Evolutionary conservation across 2,329 filamentous ascomycete genomes (phyloP), one percentile per base, ranked within the genome.

Genomic region (Colletotrichum kahawae): DNA sequence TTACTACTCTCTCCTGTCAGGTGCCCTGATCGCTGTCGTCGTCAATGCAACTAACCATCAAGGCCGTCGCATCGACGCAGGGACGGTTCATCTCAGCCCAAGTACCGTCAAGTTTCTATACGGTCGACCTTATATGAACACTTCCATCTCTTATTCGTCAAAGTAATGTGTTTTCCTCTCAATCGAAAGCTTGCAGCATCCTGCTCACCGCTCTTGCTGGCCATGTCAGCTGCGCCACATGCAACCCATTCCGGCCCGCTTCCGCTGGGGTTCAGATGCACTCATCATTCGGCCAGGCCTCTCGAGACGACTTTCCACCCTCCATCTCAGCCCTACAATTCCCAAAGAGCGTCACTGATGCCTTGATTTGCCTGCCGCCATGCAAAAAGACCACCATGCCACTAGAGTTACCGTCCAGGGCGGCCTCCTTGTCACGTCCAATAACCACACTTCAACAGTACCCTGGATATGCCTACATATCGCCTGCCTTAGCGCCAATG

Each of bases 281-380:
- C 57, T 64, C 72, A 48, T 67, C 63, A n/a, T 34, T 33, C 36
- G 16, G 33, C 14, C 27, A 36, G 59, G 56, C 33, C 59, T 14
- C 24, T 64, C 69, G 18, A 66, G 21, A 67, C 24, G 21, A 36
- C 21, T 16, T 64, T 38, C 13, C 60, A 38, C 65, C 65, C 73
- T 56, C 65, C 74, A 76, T 70, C 65, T 74, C 74, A 76, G 74
- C 74, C 74, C 74, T 76, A 76, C 56, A 51, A 60, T 13, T 8
- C 43, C 59, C 64, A 62, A 18, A 62, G 38, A 57, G 29, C 24
- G 21, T 29, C 38, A 24, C 21, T 14, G 48, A 27, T 31, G 31
- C 62, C 51, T 27, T 56, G 36, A 33, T 43, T 64, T 60, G 67
- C 67, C 18, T 69, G 64, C 59, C 54, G 69, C 21, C 21, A 56